Evolutionary conservation across 2,329 filamentous ascomycete species (phyloP).

Genomic region (Orbilia quercus): DNA sequence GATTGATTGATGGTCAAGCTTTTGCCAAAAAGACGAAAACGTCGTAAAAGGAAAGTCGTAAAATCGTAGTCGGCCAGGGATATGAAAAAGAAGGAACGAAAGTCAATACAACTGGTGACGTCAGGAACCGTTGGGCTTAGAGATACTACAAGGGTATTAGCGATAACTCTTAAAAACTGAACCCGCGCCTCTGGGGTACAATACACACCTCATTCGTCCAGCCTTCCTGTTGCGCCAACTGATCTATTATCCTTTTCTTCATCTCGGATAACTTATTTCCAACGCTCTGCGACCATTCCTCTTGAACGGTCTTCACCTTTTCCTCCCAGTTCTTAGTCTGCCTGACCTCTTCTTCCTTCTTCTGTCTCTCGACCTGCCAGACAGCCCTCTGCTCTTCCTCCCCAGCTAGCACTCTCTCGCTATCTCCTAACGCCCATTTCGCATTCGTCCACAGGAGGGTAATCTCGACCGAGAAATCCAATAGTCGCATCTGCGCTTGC

Average conservation of each 20-base stretch:
- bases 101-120: conserved; percentile 18
- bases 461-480: conserved; percentile 54
- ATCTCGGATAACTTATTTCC: conserved; percentile 55
- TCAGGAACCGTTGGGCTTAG: conserved; percentile 24
- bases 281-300: conserved; percentile 55
- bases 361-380: conserved; percentile 55
- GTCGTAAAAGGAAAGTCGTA: conserved; percentile 52
- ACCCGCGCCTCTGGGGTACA: background rate
- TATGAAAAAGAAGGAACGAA: conserved; percentile 24
- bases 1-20: conserved; percentile 28
- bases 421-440: conserved; percentile 49
- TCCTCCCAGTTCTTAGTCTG: conserved; percentile 57
- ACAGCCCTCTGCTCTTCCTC: conserved; percentile 47
- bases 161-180: conserved; percentile 2
- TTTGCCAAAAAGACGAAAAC: conserved; percentile 22
- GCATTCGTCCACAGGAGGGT: conserved; percentile 53
- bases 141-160: conserved; percentile 42
- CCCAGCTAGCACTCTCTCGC: conserved; percentile 46
- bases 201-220: conserved; percentile 54
- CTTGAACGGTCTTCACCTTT: conserved; percentile 54
- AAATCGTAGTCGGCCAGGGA: conserved; percentile 36
- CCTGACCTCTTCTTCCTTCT: conserved; percentile 53
- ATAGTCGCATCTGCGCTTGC: conserved; percentile 52
- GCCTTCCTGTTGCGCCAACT: conserved; percentile 49
- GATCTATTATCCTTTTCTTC: conserved; percentile 52